Percentiles rank a stretch among this genome's conserved stretches.
phyloP scores from a whole-genome alignment of 257 asterid species.

The Prunella vulgaris region DNA sequence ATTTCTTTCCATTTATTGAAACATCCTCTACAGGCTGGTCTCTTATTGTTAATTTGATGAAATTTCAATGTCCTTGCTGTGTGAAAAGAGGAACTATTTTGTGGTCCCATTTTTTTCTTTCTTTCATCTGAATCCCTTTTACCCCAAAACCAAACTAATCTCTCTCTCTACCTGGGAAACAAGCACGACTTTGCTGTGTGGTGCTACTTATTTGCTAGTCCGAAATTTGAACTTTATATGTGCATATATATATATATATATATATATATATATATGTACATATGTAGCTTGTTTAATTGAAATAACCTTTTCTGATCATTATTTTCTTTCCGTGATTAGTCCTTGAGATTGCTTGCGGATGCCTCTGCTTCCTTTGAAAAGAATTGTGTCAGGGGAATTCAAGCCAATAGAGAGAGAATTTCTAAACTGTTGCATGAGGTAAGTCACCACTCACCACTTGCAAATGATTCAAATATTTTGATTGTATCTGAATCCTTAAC shows the following conservation, averaged over 20 bases:
- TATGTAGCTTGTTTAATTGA: background rate
- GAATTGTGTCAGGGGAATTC: slow-evolving; percentile 91
- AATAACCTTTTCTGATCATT: slow-evolving; percentile 3
- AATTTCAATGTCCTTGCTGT: background rate
- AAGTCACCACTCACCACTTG: slow-evolving; percentile 25
- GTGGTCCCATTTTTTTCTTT: background rate
- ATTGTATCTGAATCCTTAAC: background rate
- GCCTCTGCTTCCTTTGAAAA: slow-evolving; percentile 95
- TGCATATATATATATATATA: no score
- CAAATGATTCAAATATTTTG: slow-evolving; percentile 1
- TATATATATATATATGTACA: background rate
- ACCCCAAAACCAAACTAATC: background rate
- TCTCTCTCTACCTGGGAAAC: background rate
- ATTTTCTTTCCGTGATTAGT: slow-evolving; percentile 37
- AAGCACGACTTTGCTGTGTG: background rate
- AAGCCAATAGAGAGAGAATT: slow-evolving; percentile 85
- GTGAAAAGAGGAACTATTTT: background rate
- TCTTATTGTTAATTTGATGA: background rate
- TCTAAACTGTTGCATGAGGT: slow-evolving; percentile 85
- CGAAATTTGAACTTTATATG: background rate
- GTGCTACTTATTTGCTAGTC: background rate
- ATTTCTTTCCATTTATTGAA: background rate
- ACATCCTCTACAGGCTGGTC: background rate
- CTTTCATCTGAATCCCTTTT: background rate
- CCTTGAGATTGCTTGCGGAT: slow-evolving; percentile 88